Percentiles rank a stretch among this genome's conserved stretches.
These are phyloP conservation scores for Paraphoma chrysanthemicola DNA, from an alignment of 2,329 filamentous ascomycete genomes.

Conservation along the genomic window DNA sequence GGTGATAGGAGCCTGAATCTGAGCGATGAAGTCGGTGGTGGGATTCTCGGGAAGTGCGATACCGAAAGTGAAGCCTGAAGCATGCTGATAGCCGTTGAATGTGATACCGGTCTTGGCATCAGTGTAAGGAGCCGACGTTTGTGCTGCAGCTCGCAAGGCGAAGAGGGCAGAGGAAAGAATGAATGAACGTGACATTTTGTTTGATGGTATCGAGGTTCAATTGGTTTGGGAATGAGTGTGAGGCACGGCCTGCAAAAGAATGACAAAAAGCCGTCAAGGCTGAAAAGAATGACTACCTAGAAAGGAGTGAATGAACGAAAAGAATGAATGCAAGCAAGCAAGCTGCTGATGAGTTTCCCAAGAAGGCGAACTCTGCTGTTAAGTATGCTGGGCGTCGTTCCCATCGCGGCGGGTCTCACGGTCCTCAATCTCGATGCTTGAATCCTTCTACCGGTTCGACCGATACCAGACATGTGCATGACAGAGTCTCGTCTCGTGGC, in stretches of 20 bases:
- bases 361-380: conserved; percentile 6
- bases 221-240: conserved; percentile 22
- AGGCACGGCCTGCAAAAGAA: conserved; percentile 36
- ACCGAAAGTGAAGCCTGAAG: conserved; percentile 57
- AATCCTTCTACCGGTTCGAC: conserved; percentile 8
- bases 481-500: conserved; percentile 12
- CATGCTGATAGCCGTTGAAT: conserved; percentile 40
- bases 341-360: conserved; percentile 7
- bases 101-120: conserved; percentile 43
- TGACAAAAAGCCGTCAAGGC: conserved; percentile 42
- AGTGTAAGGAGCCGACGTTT: conserved; percentile 34
- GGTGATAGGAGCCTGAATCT: conserved; percentile 55
- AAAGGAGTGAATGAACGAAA: conserved; percentile 22
- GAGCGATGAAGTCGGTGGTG: conserved; percentile 61
- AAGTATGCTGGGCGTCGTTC: conserved; percentile 15
- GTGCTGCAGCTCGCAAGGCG: conserved; percentile 32
- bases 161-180: conserved; percentile 34
- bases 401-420: conserved; percentile 17
- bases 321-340: conserved; percentile 18
- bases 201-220: conserved; percentile 8
- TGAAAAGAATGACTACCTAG: conserved; percentile 22
- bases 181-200: conserved; percentile 35
- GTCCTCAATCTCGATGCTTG: conserved; percentile 28
- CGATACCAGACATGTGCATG: conserved; percentile 13
- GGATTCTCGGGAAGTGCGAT: conserved; percentile 59